phyloP scores from a whole-genome alignment of 2,329 filamentous ascomycete genomes.

The Arthrobotrys sphaeroides region DNA sequence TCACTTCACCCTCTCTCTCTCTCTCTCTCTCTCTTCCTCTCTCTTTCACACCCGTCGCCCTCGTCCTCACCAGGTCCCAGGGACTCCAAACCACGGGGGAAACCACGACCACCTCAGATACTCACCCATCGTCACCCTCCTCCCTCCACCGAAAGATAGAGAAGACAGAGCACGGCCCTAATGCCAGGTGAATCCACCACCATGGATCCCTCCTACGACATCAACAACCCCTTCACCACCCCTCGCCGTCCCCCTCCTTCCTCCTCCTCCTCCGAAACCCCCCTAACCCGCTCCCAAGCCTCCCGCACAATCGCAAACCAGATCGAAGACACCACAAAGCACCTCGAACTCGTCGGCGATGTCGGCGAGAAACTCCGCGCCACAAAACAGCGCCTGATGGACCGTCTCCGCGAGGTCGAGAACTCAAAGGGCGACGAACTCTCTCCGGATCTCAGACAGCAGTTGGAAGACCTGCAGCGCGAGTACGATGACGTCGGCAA shows the following conservation, averaged over 20 bases:
- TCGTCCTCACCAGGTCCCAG: not conserved
- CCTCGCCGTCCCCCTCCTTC: constrained; percentile 48
- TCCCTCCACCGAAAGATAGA: no score
- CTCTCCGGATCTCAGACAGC: constrained; percentile 80
- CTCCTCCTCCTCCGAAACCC: constrained; percentile 59
- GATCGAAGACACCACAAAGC: constrained; percentile 87
- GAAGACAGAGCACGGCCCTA: no score
- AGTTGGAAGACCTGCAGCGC: constrained; percentile 85
- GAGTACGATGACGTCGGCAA: constrained; percentile 94
- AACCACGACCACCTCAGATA: no score
- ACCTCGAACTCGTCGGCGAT: constrained; percentile 89
- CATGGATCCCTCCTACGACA: constrained; percentile 49
- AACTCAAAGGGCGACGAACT: constrained; percentile 78
- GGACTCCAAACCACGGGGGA: no score
- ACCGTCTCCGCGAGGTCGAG: constrained; percentile 85
- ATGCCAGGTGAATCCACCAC: constrained; percentile 1
- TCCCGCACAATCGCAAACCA: constrained; percentile 90
- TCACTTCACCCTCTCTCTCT: not conserved
- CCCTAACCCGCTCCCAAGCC: constrained; percentile 78
- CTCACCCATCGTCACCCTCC: no score
- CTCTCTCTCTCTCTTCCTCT: not conserved
- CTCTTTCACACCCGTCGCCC: not conserved
- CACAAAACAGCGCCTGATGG: constrained; percentile 83
- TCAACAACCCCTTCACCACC: constrained; percentile 57
- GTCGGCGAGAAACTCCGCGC: constrained; percentile 86